Percentiles rank a stretch among this genome's conserved stretches.
These are phyloP conservation scores for Tetramitus jugosus DNA, from an alignment of 208 protist genomes.

Conservation along the genomic window DNA sequence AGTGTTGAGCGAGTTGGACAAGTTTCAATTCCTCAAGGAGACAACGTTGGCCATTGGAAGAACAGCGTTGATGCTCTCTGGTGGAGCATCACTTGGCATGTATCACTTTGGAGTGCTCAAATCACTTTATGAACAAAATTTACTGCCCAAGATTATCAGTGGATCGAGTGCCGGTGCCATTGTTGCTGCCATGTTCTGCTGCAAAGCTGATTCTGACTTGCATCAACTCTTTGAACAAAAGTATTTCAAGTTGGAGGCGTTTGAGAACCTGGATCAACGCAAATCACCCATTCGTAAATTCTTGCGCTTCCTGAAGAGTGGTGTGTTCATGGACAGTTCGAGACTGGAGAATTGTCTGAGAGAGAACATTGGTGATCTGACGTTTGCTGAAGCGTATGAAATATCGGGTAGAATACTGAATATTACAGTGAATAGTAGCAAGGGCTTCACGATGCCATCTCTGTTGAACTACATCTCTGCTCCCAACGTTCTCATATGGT, in stretches of 20 bases:
- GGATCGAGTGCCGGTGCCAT: conserved; percentile 62
- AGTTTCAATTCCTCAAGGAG: conserved; percentile 48
- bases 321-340: conserved; percentile 61
- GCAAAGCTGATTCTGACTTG: conserved; percentile 43
- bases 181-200: conserved; percentile 58
- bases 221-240: conserved; percentile 46
- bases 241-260: conserved; percentile 45
- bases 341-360: conserved; percentile 58
- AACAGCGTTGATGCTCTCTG: conserved; percentile 62
- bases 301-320: conserved; percentile 51
- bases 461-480: conserved; percentile 69
- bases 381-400: conserved; percentile 66
- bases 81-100: conserved; percentile 57
- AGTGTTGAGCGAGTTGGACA: conserved; percentile 38
- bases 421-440: conserved; percentile 50
- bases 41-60: conserved; percentile 53
- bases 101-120: conserved; percentile 51
- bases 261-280: conserved; percentile 30
- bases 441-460: conserved; percentile 45
- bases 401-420: conserved; percentile 62
- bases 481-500: conserved; percentile 65
- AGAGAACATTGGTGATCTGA: conserved; percentile 61
- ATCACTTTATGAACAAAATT: conserved; percentile 21
- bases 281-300: conserved; percentile 41
- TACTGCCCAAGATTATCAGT: conserved; percentile 56